A percentile compares a stretch with the other conserved stretches of the same genome.
These are phyloP conservation scores for Alloteropsis semialata DNA, from an alignment of 176 grass and related monocot species.

Conservation along the genomic window DNA sequence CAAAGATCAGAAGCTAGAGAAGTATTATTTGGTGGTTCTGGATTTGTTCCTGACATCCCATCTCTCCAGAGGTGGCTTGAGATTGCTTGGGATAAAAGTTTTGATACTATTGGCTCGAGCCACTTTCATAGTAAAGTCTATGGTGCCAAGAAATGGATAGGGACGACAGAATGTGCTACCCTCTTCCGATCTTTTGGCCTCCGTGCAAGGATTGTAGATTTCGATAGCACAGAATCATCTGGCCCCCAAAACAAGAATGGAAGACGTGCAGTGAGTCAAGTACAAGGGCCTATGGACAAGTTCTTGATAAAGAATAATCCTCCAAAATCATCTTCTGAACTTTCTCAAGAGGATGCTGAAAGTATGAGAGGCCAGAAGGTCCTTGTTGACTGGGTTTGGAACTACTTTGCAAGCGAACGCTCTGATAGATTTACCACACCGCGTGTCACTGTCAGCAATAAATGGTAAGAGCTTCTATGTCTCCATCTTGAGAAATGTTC, in stretches of 20 bases:
- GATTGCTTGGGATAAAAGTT: constrained; percentile 79
- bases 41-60: constrained; percentile 87
- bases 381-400: constrained; percentile 91
- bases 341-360: constrained; percentile 41
- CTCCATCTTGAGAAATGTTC: constrained; percentile 5
- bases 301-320: constrained; percentile 40
- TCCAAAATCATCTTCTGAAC: constrained; percentile 22
- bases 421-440: constrained; percentile 38
- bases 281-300: constrained; percentile 80
- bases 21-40: constrained; percentile 70
- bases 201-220: constrained; percentile 81
- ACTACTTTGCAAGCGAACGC: constrained; percentile 59
- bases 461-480: constrained; percentile 57
- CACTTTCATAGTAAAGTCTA: constrained; percentile 68
- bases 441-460: constrained; percentile 55
- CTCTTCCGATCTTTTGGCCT: constrained; percentile 86
- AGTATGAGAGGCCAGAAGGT: constrained; percentile 56
- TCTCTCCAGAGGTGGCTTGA: constrained; percentile 96
- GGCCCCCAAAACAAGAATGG: constrained; percentile 17
- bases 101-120: constrained; percentile 55
- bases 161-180: constrained; percentile 71
- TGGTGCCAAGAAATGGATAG: constrained; percentile 85
- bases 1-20: constrained; percentile 54
- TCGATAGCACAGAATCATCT: constrained; percentile 73
- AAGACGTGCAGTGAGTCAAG: constrained; percentile 28